phyloP scores from a whole-genome alignment of 306 rosid genomes.

The Carpinus fangiana region DNA sequence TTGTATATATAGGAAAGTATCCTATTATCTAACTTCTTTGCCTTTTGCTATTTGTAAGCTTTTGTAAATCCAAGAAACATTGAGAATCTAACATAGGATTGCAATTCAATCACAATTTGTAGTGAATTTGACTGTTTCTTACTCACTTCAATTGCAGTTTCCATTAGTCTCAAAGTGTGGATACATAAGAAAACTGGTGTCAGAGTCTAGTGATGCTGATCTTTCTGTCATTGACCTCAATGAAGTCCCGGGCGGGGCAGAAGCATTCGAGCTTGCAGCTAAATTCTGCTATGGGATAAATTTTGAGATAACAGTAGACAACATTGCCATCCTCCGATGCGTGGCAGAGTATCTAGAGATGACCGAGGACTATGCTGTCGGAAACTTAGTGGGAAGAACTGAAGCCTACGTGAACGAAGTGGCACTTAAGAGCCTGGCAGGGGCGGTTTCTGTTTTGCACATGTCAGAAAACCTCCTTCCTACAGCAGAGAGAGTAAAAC shows the following conservation, averaged over 20 bases:
- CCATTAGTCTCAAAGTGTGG: conserved; percentile 92
- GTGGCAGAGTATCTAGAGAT: conserved; percentile 89
- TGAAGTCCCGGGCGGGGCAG: conserved; percentile 84
- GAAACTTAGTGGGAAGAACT: conserved; percentile 74
- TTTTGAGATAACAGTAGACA: conserved; percentile 75
- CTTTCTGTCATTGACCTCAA: conserved; percentile 56
- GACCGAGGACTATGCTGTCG: conserved; percentile 84
- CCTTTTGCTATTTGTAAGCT: neutral
- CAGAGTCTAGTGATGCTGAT: conserved; percentile 70
- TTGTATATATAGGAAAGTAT: neutral
- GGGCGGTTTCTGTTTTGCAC: conserved; percentile 72
- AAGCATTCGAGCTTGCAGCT: conserved; percentile 92
- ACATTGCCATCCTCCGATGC: conserved; percentile 77
- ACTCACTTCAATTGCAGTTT: conserved; percentile 53
- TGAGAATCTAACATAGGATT: conserved; percentile 7
- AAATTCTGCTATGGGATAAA: conserved; percentile 96
- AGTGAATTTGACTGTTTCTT: conserved; percentile 21
- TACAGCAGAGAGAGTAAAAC: conserved; percentile 68
- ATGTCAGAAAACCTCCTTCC: conserved; percentile 68
- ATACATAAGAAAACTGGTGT: conserved; percentile 65
- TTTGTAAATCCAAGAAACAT: conserved; percentile 10
- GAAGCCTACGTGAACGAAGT: conserved; percentile 85
- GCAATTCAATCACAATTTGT: neutral
- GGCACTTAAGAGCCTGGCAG: conserved; percentile 66
- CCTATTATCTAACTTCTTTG: neutral